A percentile compares a stretch with the other conserved stretches of the same genome.
phyloP scores from a whole-genome alignment of 192 early-diverging fungal species.

The Backusella australiensis region DNA sequence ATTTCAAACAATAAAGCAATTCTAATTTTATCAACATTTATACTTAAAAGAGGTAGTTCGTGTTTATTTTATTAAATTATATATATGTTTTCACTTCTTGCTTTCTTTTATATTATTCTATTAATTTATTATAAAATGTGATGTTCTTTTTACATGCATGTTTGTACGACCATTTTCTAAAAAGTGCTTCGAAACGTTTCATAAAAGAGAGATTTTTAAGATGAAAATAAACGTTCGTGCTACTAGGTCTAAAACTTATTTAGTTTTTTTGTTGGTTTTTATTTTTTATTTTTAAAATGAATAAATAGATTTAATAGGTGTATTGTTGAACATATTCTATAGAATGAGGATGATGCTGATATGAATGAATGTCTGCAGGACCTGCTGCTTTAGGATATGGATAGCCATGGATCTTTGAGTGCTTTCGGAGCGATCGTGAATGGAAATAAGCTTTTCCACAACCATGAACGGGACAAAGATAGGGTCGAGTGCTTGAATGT shows the following conservation, averaged over 20 bases:
- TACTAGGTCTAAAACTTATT: background rate
- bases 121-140: too few relatives aligned
- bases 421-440: conserved; percentile 56
- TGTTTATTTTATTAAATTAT: too few relatives aligned
- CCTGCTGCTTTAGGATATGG: conserved; percentile 6
- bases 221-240: too few relatives aligned
- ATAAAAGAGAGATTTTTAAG: too few relatives aligned
- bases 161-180: too few relatives aligned
- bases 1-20: background rate
- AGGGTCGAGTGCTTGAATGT: conserved; percentile 52
- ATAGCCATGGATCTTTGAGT: conserved; percentile 45
- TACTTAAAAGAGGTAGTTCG: background rate
- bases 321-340: conserved; percentile 2
- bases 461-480: conserved; percentile 41
- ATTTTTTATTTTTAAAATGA: background rate
- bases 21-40: background rate
- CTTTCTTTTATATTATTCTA: too few relatives aligned
- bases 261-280: background rate
- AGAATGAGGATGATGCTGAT: conserved; percentile 2
- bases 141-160: too few relatives aligned
- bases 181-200: too few relatives aligned
- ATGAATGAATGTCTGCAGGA: background rate
- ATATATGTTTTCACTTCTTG: too few relatives aligned
- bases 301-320: background rate
- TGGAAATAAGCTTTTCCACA: conserved; percentile 61